Base-by-base conservation (phyloP, 352 stramenopile genomes). In the Pseudoperonospora humuli region DNA sequence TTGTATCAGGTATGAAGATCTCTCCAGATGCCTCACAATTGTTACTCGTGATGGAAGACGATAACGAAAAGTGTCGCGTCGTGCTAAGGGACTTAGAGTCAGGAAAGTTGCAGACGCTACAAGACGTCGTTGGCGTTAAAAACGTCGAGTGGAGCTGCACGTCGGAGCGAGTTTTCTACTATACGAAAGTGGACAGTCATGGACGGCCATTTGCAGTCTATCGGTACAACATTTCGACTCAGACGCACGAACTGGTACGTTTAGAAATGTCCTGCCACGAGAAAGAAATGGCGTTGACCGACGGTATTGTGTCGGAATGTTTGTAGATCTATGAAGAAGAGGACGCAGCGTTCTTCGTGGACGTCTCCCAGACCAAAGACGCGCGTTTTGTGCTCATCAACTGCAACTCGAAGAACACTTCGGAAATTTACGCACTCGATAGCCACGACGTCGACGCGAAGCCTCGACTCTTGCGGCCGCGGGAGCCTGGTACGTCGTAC, bases 331-430 rank as follows among this genome's bases (percentile, higher is more conserved):
- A 84, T 29, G 70, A 85, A 26, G 82, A 94, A 43, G 44, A 64
- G 11, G 66, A 94, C 33, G 60, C 70, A n/a, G 71, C 72, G 5
- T 77, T 90, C 18, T 94, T 86, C 39, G 66, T 95, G 41, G 84
- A 95, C 50, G 67, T 94, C 6, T 84, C 78, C 8, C 70, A 73
- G 17, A 92, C 80, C 1, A 95, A 95, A 39, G 84, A 94, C 65
- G 67, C 57, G 34, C 34, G 49, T 9, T 91, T 81, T 28, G 65
- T 95, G 28, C 54, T 93, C 14, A 86, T 94, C 43, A 94, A 92
- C 47, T 86, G 71, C 64, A 94, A 95, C 60, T 88, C 75, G 3
- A 93, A 94, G 60, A 75, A 70, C 36, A 72, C 67, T 34, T 94
- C 83, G n/a, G 78, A 95, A 59, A 90, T 93, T 33, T 67, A 84